A percentile compares a stretch with the other conserved stretches of the same genome.
Conservation (phyloP, 805 yeast genomes). For the Suhomyces faveliae region DNA sequence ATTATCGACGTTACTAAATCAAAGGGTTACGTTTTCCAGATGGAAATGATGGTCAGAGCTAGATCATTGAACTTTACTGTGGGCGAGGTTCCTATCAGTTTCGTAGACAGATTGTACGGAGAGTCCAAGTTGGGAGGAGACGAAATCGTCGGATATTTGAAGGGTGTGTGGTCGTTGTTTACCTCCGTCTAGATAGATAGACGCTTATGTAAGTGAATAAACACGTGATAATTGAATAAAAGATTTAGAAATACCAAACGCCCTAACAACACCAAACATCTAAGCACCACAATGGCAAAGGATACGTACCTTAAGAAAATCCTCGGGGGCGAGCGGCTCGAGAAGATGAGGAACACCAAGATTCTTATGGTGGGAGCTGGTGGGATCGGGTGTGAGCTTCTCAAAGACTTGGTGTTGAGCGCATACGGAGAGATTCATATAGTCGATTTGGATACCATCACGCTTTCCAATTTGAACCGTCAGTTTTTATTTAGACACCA, state of each 20-base stretch:
- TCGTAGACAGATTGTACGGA: slow-evolving; percentile 77
- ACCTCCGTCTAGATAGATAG: slow-evolving; percentile 46
- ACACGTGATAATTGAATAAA: not conserved
- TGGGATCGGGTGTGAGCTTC: slow-evolving; percentile 91
- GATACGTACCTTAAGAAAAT: slow-evolving; percentile 44
- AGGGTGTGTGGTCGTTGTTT: slow-evolving; percentile 73
- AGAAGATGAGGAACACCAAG: slow-evolving; percentile 39
- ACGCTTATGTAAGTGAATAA: not conserved
- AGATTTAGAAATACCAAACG: too few species aligned
- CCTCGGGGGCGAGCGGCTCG: slow-evolving; percentile 39
- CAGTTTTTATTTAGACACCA: slow-evolving; percentile 88
- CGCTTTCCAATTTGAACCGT: slow-evolving; percentile 85
- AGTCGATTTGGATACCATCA: slow-evolving; percentile 95
- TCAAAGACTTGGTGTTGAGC: slow-evolving; percentile 74
- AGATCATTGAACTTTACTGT: slow-evolving; percentile 68
- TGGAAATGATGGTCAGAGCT: slow-evolving; percentile 88
- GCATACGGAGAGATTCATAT: slow-evolving; percentile 87
- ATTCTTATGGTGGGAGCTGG: slow-evolving; percentile 93
- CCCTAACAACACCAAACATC: too few species aligned
- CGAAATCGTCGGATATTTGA: slow-evolving; percentile 73
- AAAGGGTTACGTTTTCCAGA: slow-evolving; percentile 81
- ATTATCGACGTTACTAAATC: slow-evolving; percentile 66
- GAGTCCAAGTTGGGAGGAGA: slow-evolving; percentile 79
- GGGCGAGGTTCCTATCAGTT: slow-evolving; percentile 76
- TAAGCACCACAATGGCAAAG: slow-evolving; percentile 24